Conservation (phyloP, 192 early-diverging fungal genomes). For the Helicostylum pulchrum region DNA sequence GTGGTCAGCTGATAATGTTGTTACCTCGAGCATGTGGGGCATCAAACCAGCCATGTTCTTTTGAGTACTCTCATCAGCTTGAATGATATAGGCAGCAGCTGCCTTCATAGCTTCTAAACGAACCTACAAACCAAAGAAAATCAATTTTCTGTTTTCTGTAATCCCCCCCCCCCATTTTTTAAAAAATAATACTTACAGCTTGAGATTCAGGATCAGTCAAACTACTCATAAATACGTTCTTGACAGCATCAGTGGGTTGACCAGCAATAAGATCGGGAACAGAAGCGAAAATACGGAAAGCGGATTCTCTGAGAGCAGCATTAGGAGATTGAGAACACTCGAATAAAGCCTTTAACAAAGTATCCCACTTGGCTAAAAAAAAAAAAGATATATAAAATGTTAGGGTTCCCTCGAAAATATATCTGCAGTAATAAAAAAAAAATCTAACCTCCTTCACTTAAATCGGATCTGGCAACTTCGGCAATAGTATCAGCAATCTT, state of each 20-base stretch:
- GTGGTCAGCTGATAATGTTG: background rate
- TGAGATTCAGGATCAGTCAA: constrained; percentile 67
- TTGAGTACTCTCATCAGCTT: constrained; percentile 55
- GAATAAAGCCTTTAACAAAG: constrained; percentile 77
- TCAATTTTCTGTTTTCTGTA: background rate
- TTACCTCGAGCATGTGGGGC: constrained; percentile 78
- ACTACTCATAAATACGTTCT: constrained; percentile 67
- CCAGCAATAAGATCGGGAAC: constrained; percentile 76
- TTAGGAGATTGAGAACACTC: constrained; percentile 76
- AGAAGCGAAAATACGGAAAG: constrained; percentile 85
- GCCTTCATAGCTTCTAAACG: constrained; percentile 77
- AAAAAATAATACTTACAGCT: constrained; percentile 17
- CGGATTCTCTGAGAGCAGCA: constrained; percentile 78
- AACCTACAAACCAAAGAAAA: constrained; percentile 46
- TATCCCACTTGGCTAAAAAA: constrained; percentile 70
- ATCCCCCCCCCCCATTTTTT: background rate
- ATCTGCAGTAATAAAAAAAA: background rate
- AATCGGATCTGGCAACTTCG: constrained; percentile 72
- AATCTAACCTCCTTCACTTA: constrained; percentile 47
- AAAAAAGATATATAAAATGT: background rate
- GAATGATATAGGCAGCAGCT: constrained; percentile 70
- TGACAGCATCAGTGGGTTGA: constrained; percentile 69
- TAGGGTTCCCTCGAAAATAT: constrained; percentile 1
- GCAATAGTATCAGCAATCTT: constrained; percentile 95
- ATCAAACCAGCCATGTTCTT: constrained; percentile 64